Evolutionary conservation across 2,329 filamentous ascomycete species (phyloP).

Genomic region (Ilyonectria sp.): DNA sequence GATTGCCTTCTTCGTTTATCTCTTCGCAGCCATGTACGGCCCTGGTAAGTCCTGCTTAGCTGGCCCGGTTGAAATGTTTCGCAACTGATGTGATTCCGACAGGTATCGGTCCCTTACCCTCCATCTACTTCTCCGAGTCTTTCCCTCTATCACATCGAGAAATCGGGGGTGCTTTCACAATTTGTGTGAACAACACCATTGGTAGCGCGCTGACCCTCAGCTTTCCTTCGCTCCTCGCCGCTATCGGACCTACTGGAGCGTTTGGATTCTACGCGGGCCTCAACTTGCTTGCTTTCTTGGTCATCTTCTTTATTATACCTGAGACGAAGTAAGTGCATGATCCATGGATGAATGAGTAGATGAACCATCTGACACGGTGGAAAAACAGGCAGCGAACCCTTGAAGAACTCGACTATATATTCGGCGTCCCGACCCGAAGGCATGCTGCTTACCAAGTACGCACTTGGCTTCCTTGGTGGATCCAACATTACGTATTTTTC

Average conservation of each 20-base stretch:
- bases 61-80: rapidly evolving
- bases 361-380: neutral
- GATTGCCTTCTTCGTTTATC: constrained; percentile 66
- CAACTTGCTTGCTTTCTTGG: constrained; percentile 72
- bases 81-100: constrained; percentile 3
- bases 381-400: constrained; percentile 51
- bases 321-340: constrained; percentile 62
- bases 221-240: constrained; percentile 63
- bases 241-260: constrained; percentile 56
- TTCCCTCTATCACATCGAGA: constrained; percentile 70
- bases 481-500: constrained; percentile 50
- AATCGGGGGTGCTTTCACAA: constrained; percentile 51
- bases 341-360: neutral
- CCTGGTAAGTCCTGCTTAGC: constrained; percentile 49
- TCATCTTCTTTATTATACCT: constrained; percentile 75
- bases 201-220: constrained; percentile 54
- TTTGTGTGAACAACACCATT: constrained; percentile 51
- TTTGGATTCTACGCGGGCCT: constrained; percentile 75
- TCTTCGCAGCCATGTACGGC: constrained; percentile 62
- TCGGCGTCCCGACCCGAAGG: constrained; percentile 52
- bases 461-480: constrained; percentile 53
- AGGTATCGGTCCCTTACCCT: constrained; percentile 52
- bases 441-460: constrained; percentile 54
- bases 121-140: constrained; percentile 67
- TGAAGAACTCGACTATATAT: constrained; percentile 59